Base-by-base conservation (phyloP, 148 eudicot genomes). In the Euryodendron excelsum region DNA sequence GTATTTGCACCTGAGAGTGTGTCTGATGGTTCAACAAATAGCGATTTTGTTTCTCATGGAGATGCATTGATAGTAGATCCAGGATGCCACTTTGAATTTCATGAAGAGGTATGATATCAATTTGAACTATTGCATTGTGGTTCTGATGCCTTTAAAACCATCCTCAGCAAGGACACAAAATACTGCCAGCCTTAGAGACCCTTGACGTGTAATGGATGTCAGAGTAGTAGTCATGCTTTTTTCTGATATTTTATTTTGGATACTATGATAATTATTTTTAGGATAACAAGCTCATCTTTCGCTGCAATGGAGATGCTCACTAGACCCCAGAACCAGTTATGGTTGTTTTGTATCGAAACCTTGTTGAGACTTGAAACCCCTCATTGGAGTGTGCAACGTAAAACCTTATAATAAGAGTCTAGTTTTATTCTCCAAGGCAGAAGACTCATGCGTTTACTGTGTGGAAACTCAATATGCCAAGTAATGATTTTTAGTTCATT, bases 1-100 rank as follows among this genome's bases (percentile, higher is more conserved):
- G 84, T 95, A 69, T 79, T 93, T 87, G 80, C 88, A 60, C 91
- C 99, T 30, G 86, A 77, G 52, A 82, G 28, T 77, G 77, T 75
- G 34, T 61, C 77, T 61, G 71, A 76, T 72, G 74, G 70, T 75
- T 31, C 47, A 27, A 62, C 56, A 58, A 75, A 73, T 67, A 55
- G 73, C 65, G 58, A 63, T 50, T 86, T 83, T 89, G 77, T 90
- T 85, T 87, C 84, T 79, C 75, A 81, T 81, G 99, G 96, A 82
- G 99, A 95, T 85, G 97, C 97, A 68, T 79, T 95, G 58, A 87
- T 95, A 72, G 88, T 95, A 62, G 99, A 95, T 84, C 99, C 99
- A n/a, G 97, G 99, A 66, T 95, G 99, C 87, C 86, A 70, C 75
- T 81, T 84, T 75, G 86, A 78, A 72, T 81, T 79, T 68, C 91